These are phyloP conservation scores for Geotrichum carabidarum DNA, from an alignment of 1,139 yeast species.

Conservation along the genomic window DNA sequence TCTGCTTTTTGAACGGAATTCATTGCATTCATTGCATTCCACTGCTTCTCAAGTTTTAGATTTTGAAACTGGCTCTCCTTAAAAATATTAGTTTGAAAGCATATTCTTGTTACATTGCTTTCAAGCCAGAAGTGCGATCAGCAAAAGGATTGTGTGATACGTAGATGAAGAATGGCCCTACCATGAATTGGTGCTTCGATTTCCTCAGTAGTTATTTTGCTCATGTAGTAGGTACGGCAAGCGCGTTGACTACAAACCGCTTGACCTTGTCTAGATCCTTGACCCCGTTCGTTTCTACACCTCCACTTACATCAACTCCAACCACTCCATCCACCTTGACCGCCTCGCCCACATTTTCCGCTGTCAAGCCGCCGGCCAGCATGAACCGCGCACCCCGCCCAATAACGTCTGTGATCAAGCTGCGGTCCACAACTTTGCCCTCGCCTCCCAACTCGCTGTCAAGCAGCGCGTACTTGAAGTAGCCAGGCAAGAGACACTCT, in stretches of 20 bases:
- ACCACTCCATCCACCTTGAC: conserved; percentile 48
- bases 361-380: conserved; percentile 85
- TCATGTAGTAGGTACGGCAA: not conserved
- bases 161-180: no score
- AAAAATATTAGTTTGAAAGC: no score
- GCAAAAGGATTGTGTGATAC: no score
- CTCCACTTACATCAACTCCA: conserved; percentile 94
- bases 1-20: no score
- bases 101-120: no score
- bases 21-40: no score
- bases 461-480: conserved; percentile 56
- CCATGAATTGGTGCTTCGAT: no score
- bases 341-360: conserved; percentile 62
- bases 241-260: conserved; percentile 53
- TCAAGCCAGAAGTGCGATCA: no score
- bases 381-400: conserved; percentile 48
- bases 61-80: no score
- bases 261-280: conserved; percentile 64
- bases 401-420: conserved; percentile 43
- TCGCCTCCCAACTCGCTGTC: conserved; percentile 94
- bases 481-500: conserved; percentile 37
- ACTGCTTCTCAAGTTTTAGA: no score
- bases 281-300: conserved; percentile 73
- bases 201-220: no score
- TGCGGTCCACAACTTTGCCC: conserved; percentile 76